Conservation (phyloP, 805 yeast species). For the Metschnikowia cubensis region DNA sequence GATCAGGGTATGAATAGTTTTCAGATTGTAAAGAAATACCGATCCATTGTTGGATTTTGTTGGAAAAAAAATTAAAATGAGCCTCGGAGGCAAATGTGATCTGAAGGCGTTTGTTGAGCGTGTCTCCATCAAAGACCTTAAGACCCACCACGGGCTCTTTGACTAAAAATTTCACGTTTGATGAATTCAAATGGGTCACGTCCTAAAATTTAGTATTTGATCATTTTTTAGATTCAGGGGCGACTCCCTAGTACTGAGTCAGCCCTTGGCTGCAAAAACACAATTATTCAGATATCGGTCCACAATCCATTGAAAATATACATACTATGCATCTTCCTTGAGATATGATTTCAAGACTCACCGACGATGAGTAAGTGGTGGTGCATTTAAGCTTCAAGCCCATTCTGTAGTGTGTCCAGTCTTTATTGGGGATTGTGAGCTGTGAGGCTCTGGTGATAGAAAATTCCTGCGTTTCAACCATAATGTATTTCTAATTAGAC, state of each 20-base stretch:
- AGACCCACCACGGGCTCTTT: conserved; percentile 18
- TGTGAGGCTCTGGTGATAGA: conserved; percentile 18
- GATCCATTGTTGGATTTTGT: conserved; percentile 15
- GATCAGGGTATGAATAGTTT: conserved; percentile 5
- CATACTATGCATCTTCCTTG: conserved; percentile 20
- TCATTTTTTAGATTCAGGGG: background rate
- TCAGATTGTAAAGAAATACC: conserved; percentile 9
- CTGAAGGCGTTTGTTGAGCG: conserved; percentile 16
- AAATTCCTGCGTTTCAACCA: conserved; percentile 17
- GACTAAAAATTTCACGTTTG: conserved; percentile 15
- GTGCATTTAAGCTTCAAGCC: conserved; percentile 17
- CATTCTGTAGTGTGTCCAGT: conserved; percentile 22
- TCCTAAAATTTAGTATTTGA: conserved; percentile 13
- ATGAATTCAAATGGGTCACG: conserved; percentile 9
- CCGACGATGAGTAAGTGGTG: conserved; percentile 8
- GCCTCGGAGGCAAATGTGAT: conserved; percentile 18
- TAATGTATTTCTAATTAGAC: background rate
- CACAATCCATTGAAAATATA: background rate
- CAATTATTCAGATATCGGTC: background rate
- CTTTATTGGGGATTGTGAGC: conserved; percentile 18
- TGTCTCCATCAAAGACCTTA: conserved; percentile 17
- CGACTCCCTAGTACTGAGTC: background rate
- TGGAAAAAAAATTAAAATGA: conserved; percentile 14
- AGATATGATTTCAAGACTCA: conserved; percentile 13
- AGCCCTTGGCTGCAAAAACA: conserved; percentile 1